Percentiles rank a stretch among this genome's conserved stretches.
These are phyloP conservation scores for Suillus subalutaceus DNA, from an alignment of 768 basidiomycete genomes.

Conservation along the genomic window DNA sequence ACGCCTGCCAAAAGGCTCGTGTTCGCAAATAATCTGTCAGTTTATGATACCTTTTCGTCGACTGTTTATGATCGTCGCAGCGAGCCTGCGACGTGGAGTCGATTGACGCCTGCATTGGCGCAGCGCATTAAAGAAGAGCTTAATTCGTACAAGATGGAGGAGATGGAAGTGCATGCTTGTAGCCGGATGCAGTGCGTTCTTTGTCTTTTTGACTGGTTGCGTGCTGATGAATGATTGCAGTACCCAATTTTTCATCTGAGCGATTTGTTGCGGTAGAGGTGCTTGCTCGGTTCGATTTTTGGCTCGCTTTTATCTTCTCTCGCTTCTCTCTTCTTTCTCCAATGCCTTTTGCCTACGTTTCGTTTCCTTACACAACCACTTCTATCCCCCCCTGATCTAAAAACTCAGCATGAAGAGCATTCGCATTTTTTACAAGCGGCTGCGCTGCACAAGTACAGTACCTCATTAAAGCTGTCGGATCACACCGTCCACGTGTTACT, in stretches of 20 bases:
- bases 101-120: conserved; percentile 90
- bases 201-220: conserved; percentile 7
- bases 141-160: conserved; percentile 99
- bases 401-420: conserved; percentile 16
- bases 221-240: conserved; percentile 36
- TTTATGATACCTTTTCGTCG: conserved; percentile 96
- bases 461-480: conserved; percentile 29
- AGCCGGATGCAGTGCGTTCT: conserved; percentile 84
- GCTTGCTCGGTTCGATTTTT: conserved; percentile 7
- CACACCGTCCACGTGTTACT: conserved; percentile 14
- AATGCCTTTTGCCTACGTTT: conserved; percentile 5
- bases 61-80: conserved; percentile 92
- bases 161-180: conserved; percentile 97
- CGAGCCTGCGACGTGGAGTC: conserved; percentile 97
- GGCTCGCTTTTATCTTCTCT: conserved; percentile 9
- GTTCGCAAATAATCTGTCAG: conserved; percentile 90
- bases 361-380: conserved; percentile 6
- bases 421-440: conserved; percentile 20
- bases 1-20: conserved; percentile 71
- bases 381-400: conserved; percentile 16
- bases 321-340: not conserved
- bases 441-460: conserved; percentile 23
- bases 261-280: conserved; percentile 5
- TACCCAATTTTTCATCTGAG: conserved; percentile 88
- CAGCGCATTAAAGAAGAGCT: conserved; percentile 98